A percentile compares a stretch with the other conserved stretches of the same genome.
These are phyloP conservation scores for Fusarium tupiense DNA, from an alignment of 2,329 filamentous ascomycete species.

Conservation along the genomic window DNA sequence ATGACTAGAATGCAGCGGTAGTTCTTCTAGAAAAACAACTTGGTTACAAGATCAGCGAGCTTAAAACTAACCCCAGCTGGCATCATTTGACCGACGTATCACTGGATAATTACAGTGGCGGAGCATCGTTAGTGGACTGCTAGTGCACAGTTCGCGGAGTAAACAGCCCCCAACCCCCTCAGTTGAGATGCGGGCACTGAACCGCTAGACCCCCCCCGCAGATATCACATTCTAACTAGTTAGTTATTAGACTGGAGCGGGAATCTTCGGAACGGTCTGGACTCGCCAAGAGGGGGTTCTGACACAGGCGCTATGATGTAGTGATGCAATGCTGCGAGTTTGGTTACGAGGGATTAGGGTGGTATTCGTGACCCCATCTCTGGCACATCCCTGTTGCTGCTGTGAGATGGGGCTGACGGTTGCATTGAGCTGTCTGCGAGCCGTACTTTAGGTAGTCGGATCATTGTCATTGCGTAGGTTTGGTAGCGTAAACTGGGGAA, in stretches of 20 bases:
- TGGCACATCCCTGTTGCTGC: neutral
- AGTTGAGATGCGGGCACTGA: neutral
- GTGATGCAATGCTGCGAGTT: slow-evolving; percentile 3
- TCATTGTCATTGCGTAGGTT: neutral
- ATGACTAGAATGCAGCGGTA: neutral
- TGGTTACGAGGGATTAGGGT: neutral
- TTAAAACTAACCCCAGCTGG: neutral
- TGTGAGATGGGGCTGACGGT: neutral
- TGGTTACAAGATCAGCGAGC: neutral
- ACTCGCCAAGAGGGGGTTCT: neutral
- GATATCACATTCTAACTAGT: neutral
- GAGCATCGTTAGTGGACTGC: neutral
- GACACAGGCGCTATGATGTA: neutral
- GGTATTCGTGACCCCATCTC: neutral
- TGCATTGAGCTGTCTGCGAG: neutral
- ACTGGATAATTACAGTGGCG: neutral
- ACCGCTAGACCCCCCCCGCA: slow-evolving; percentile 8
- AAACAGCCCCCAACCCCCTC: neutral
- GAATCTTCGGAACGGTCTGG: slow-evolving; percentile 10
- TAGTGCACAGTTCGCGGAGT: neutral
- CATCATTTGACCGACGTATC: neutral
- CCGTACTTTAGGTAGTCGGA: neutral
- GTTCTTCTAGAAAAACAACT: slow-evolving; percentile 8
- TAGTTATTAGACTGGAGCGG: neutral
- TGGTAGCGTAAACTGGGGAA: neutral